phyloP scores from a whole-genome alignment of 1,139 yeast species.

The Keqinozyma sinolaborantium region DNA sequence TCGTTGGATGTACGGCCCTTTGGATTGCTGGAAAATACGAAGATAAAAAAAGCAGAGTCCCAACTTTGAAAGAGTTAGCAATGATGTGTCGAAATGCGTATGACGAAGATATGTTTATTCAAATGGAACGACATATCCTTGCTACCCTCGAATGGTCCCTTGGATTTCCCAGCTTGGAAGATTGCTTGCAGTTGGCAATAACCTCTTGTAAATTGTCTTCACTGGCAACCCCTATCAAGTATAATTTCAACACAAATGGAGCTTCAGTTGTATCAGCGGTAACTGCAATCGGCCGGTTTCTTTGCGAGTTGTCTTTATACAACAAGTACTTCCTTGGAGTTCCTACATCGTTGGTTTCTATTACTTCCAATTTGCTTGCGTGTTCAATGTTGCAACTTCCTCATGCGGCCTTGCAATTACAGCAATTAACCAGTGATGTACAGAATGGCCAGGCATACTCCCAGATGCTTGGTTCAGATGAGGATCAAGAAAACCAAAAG shows the following conservation, averaged over 20 bases:
- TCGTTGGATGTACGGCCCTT: conserved; percentile 88
- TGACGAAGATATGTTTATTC: conserved; percentile 86
- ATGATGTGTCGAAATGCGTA: conserved; percentile 82
- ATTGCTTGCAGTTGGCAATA: conserved; percentile 55
- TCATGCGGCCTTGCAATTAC: conserved; percentile 28
- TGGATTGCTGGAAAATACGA: conserved; percentile 96
- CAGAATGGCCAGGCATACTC: conserved; percentile 1
- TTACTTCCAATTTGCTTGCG: conserved; percentile 69
- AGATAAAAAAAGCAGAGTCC: conserved; percentile 81
- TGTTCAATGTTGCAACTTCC: conserved; percentile 57
- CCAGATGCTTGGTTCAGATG: conserved; percentile 8
- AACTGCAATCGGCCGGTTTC: conserved; percentile 58
- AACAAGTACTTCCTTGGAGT: conserved; percentile 63
- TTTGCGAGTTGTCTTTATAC: conserved; percentile 75
- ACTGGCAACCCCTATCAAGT: conserved; percentile 30
- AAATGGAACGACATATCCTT: conserved; percentile 91
- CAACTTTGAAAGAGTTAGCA: conserved; percentile 73
- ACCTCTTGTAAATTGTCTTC: conserved; percentile 20
- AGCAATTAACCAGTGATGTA: conserved; percentile 17
- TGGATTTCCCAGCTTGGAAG: conserved; percentile 61
- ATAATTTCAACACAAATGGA: conserved; percentile 15
- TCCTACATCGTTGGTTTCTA: conserved; percentile 61
- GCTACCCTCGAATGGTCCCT: conserved; percentile 82
- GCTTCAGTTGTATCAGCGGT: conserved; percentile 43
- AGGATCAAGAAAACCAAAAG: conserved; percentile 31